Evolutionary conservation across 768 basidiomycete genomes (phyloP), one percentile per base, ranked within the genome.

Genomic region (Pulveroboletus sp.): DNA sequence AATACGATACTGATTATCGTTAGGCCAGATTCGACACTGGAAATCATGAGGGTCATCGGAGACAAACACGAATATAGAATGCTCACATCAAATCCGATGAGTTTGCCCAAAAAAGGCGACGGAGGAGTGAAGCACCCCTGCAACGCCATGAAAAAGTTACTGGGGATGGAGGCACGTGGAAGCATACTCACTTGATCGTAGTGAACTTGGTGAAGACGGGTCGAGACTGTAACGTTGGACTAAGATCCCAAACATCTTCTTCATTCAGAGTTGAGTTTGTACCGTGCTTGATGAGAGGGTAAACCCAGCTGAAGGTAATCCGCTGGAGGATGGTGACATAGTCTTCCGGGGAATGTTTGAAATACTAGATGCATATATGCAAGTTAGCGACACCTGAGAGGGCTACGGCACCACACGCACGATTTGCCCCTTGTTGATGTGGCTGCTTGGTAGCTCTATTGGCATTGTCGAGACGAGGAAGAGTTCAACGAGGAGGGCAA

Each of bases 221-320:
- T 1, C 80, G 77, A 1, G 86, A 83, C 55, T 82, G 83, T 54
- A 82, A 67, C 0, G 79, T 83, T 1, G 85, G 82, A 54, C 85
- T 87, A 20, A 91, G 72, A 40, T 72, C 51, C 84, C 85, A 89
- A 1, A 91, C 79, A 47, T 90, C 87, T 1, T 74, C 68, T 59
- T 91, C 87, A 40, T 81, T 75, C 40, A 92, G 71, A 2, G 83
- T 87, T 5, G 70, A 72, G 45, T 50, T 52, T 9, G 71, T 72
- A 14, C 79, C 78, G 3, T 72, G 74, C 58, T 68, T 65, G 36
- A 90, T 72, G 5, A 89, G 73, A 3, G 85, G 86, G 38, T 79
- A 75, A 25, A 90, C 72, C 87, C 89, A 91, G 31, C 60, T 69
- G 56, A 89, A 90, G 1, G 85, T 80, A 0, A 80, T 67, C 89